phyloP scores from a whole-genome alignment of 2,329 filamentous ascomycete genomes.

The Sarocladium brachiariae region DNA sequence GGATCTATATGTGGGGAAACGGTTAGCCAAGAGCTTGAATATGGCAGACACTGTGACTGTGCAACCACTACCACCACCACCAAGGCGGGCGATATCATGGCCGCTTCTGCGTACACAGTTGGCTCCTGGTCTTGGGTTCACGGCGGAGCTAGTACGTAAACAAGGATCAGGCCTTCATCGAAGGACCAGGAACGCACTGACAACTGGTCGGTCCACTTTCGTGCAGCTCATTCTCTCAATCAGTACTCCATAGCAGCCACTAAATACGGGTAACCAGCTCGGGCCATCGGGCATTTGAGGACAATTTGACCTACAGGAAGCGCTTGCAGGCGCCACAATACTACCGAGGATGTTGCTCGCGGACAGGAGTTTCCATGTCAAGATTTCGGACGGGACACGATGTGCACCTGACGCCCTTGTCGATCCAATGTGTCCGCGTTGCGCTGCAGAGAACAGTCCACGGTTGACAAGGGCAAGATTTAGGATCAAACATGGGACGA shows the following conservation, averaged over 20 bases:
- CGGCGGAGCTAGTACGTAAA: neutral
- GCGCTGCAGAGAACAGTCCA: no score
- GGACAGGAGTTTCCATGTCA: no score
- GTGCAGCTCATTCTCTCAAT: neutral
- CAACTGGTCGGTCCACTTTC: neutral
- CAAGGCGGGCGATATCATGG: neutral
- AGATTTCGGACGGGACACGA: no score
- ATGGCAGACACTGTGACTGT: neutral
- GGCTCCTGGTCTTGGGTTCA: neutral
- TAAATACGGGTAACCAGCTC: neutral
- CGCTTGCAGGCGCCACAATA: slow-evolving; percentile 1
- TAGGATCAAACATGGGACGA: neutral
- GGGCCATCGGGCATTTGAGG: slow-evolving; percentile 3
- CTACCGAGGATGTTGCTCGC: neutral
- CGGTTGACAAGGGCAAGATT: no score
- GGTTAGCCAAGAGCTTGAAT: slow-evolving; percentile 3
- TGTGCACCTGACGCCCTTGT: no score
- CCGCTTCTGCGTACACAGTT: neutral
- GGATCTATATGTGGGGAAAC: neutral
- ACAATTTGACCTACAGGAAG: neutral
- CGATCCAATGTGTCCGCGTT: no score
- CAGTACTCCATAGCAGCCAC: neutral
- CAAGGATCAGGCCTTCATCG: no score
- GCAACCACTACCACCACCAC: neutral
- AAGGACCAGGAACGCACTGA: no score